Percentiles rank a stretch among this genome's conserved stretches.
These are phyloP conservation scores for Plenodomus tracheiphilus DNA, from an alignment of 2,329 filamentous ascomycete species.

Conservation along the genomic window DNA sequence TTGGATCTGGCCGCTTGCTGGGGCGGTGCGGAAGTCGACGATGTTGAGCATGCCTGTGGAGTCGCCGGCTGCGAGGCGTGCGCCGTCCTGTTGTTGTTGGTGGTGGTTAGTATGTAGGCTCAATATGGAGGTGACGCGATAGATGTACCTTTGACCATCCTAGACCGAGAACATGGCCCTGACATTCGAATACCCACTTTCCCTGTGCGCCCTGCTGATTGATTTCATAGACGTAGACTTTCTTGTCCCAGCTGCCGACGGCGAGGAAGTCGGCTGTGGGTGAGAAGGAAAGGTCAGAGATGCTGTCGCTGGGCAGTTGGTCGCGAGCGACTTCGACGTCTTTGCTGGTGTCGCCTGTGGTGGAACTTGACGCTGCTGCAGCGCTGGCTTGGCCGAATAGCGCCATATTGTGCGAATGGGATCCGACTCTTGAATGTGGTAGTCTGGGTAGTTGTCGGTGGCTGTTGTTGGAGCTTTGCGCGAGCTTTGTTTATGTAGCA, in stretches of 20 bases:
- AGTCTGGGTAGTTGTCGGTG: conserved; percentile 6
- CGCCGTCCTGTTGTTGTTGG: conserved; percentile 70
- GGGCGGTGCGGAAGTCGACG: conserved; percentile 70
- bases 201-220: conserved; percentile 79
- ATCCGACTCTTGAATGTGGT: conserved; percentile 3
- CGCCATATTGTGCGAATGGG: conserved; percentile 54
- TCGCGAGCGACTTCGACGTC: conserved; percentile 79
- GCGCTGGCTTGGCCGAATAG: conserved; percentile 61
- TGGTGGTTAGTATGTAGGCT: too few relatives aligned
- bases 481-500: conserved; percentile 14
- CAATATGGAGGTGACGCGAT: too few relatives aligned
- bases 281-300: conserved; percentile 85
- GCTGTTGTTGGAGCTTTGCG: conserved; percentile 26
- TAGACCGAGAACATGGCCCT: conserved; percentile 75
- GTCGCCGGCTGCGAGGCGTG: conserved; percentile 82
- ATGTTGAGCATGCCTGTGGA: conserved; percentile 90
- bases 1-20: conserved; percentile 27
- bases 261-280: conserved; percentile 78
- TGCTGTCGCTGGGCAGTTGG: conserved; percentile 74
- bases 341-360: conserved; percentile 86
- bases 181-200: conserved; percentile 83
- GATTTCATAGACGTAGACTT: conserved; percentile 96
- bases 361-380: conserved; percentile 64
- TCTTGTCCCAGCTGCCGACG: conserved; percentile 95
- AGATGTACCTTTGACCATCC: conserved; percentile 82